phyloP scores from a whole-genome alignment of 441 rosid genomes.

The Capsella rubella region DNA sequence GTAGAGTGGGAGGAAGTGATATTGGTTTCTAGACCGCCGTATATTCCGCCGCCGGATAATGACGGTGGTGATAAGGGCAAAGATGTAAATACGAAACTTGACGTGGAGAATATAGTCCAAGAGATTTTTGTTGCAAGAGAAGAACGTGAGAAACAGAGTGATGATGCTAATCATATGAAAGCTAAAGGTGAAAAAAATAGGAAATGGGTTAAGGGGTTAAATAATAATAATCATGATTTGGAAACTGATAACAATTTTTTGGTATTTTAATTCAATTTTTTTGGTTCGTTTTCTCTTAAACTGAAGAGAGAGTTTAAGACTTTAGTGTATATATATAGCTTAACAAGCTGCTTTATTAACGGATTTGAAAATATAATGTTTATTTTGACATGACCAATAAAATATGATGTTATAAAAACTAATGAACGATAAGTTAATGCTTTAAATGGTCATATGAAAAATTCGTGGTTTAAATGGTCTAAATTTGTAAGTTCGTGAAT shows the following conservation, averaged over 20 bases:
- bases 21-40: conserved; percentile 63
- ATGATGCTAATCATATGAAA: neutral
- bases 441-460: no score
- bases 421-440: no score
- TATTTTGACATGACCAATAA: no score
- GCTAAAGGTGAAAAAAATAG: neutral
- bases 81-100: conserved; percentile 44
- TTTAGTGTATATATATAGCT: neutral
- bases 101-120: conserved; percentile 72
- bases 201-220: conserved; percentile 43
- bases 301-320: neutral
- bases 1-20: conserved; percentile 58
- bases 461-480: no score
- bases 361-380: no score
- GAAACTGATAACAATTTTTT: conserved; percentile 33
- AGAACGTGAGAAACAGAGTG: conserved; percentile 26
- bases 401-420: no score
- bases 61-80: conserved; percentile 22
- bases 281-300: neutral
- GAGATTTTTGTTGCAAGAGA: conserved; percentile 49
- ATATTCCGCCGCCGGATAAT: conserved; percentile 50
- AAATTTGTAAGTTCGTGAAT: no score
- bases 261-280: conserved; percentile 34
- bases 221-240: conserved; percentile 20
- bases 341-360: no score